Base-by-base conservation (phyloP, 2,329 filamentous ascomycete genomes). In the Fusarium anguioides region DNA sequence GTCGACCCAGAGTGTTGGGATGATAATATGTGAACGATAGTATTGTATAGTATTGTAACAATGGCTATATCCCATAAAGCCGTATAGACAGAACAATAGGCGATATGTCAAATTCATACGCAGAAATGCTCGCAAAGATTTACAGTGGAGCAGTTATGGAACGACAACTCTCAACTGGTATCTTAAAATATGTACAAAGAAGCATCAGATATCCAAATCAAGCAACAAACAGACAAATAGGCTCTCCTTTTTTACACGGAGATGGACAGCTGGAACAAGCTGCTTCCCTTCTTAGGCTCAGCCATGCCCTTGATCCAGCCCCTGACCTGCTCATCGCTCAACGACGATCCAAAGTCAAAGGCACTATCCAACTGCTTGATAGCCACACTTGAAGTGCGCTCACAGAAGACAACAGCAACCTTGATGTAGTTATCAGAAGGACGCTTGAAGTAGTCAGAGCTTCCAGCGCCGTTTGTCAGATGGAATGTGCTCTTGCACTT, bases 401-500 rank as follows among this genome's bases (percentile, higher is more conserved):
- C 79, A 68, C 85, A 81, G 72, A 92, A 87, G 52, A 92, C 80
- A 39, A 89, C 83, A 46, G 88, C 90, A 57, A 88, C 83, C 78
- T 89, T 92, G 74, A 91, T 84, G 64, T 81, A 84, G 35, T 76
- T 77, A 45, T 82, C 79, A 23, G 81, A 81, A 5, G 92, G 92
- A 27, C 92, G 88, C 39, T 82, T 79, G 76, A 95, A 91, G 80
- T 89, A 94, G 77, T 94, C 87, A 27, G 86, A 88, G 75, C 88
- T 87, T 50, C 91, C 90, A 31, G 86, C 89, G 26, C 86, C 81
- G 47, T 85, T 81, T 66, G 87, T 85, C 64, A 83, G 80, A 78
- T 94, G 91, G 71, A 93, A 82, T 17, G 90, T 92, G 36, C 87
- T 89, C 80, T 91, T 93, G 78, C 87, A 86, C 72, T 87, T 87